Evolutionary conservation across 352 stramenopile species (phyloP).

Genomic region (Globisporangium radiosum): DNA sequence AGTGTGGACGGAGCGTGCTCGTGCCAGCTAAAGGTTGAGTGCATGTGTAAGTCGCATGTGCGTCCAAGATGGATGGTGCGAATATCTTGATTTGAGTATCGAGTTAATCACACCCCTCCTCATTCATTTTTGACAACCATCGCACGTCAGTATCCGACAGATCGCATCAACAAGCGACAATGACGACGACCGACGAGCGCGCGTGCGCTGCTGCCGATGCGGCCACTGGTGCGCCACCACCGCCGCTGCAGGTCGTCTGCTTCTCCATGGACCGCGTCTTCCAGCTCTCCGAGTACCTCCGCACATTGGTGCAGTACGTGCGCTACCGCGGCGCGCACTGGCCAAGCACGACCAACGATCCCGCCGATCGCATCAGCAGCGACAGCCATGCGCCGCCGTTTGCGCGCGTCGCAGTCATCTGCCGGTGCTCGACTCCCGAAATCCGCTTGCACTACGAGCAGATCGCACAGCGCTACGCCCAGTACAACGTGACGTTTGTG

Average conservation of each 20-base stretch:
- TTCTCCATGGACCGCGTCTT: conserved; percentile 67
- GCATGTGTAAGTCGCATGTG: no score
- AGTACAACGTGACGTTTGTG: conserved; percentile 24
- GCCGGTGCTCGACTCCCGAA: conserved; percentile 25
- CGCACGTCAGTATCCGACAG: background rate
- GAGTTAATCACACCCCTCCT: background rate
- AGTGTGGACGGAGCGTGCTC: background rate
- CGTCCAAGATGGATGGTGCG: no score
- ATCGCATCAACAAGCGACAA: background rate
- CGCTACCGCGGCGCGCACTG: conserved; percentile 17
- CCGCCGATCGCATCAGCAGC: no score
- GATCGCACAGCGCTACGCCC: conserved; percentile 20
- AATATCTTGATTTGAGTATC: no score
- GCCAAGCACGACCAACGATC: conserved; percentile 8
- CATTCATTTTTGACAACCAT: background rate
- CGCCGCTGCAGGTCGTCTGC: conserved; percentile 36
- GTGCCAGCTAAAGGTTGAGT: no score
- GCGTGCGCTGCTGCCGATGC: no score
- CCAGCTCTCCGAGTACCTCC: conserved; percentile 50
- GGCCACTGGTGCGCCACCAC: background rate
- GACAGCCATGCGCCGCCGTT: conserved; percentile 6
- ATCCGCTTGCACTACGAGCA: conserved; percentile 25
- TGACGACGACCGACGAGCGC: background rate
- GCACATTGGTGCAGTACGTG: conserved; percentile 31
- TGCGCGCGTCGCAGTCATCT: conserved; percentile 26